Conservation (phyloP, 1,284 basidiomycete species). For the Pseudozyma tsukubaensis region DNA sequence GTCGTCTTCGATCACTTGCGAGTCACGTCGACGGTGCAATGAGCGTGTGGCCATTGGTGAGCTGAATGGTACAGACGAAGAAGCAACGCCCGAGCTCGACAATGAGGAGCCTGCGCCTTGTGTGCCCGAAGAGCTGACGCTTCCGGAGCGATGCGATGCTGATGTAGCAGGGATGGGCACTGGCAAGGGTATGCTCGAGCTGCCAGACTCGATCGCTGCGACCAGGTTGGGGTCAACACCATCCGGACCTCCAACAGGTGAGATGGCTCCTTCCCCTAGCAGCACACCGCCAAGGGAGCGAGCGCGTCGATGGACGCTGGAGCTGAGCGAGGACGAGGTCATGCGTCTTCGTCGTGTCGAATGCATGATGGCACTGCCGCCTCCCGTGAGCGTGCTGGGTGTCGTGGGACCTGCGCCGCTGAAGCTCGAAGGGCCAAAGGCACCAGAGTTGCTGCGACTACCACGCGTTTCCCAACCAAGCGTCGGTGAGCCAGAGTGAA, state of each 20-base stretch:
- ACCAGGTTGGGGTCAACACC: conserved; percentile 66
- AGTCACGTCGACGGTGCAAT: conserved; percentile 24
- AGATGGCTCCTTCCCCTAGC: conserved; percentile 50
- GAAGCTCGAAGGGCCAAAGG: conserved; percentile 32
- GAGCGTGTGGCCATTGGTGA: conserved; percentile 18
- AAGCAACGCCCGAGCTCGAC: conserved; percentile 28
- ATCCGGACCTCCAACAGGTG: conserved; percentile 66
- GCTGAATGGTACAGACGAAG: conserved; percentile 39
- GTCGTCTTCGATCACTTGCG: conserved; percentile 39
- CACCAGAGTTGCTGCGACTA: conserved; percentile 33
- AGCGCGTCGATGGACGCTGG: conserved; percentile 61
- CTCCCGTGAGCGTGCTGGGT: conserved; percentile 26
- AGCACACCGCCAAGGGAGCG: conserved; percentile 61
- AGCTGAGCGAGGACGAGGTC: conserved; percentile 41
- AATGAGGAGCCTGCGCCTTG: conserved; percentile 35
- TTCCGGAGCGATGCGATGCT: conserved; percentile 34
- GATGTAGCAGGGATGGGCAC: conserved; percentile 39
- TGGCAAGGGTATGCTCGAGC: conserved; percentile 46
- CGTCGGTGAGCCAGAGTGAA: conserved; percentile 39
- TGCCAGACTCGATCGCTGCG: conserved; percentile 61
- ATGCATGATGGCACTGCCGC: conserved; percentile 40
- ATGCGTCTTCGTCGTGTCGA: conserved; percentile 37
- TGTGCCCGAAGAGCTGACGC: conserved; percentile 47
- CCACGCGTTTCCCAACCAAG: conserved; percentile 36
- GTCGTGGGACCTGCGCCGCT: conserved; percentile 26